Conservation (phyloP, 345 rosid species). For the Populus nigra region DNA sequence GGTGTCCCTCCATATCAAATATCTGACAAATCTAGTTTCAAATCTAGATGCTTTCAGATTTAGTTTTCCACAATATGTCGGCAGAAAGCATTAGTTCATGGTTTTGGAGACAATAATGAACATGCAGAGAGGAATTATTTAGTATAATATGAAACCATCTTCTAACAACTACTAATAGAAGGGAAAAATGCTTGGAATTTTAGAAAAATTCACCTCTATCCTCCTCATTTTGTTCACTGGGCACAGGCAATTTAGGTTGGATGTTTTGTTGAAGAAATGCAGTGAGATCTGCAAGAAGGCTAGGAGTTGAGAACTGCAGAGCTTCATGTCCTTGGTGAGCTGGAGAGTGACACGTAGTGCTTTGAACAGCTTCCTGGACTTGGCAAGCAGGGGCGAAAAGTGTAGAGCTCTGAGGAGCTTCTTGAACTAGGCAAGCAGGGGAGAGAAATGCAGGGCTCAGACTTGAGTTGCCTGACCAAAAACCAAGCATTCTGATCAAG, state of each 20-base stretch:
- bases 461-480: constrained; percentile 17
- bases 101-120: neutral
- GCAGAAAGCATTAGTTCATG: neutral
- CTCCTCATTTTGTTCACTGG: neutral
- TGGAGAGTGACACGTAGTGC: neutral
- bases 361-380: constrained; percentile 12
- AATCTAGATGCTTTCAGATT: neutral
- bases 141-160: neutral
- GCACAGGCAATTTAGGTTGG: constrained; percentile 14
- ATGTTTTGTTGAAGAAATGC: constrained; percentile 13
- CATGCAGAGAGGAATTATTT: neutral
- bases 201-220: constrained; percentile 20
- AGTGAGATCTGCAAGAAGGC: constrained; percentile 9
- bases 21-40: neutral
- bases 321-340: constrained; percentile 13
- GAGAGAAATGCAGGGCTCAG: neutral
- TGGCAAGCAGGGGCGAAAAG: constrained; percentile 9
- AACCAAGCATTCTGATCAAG: neutral
- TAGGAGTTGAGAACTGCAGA: constrained; percentile 4
- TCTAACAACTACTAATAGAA: neutral
- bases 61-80: neutral
- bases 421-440: constrained; percentile 16
- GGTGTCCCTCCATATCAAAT: neutral
- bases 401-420: constrained; percentile 6
- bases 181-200: neutral